Evolutionary conservation across 129 eudicot species (phyloP), one percentile per base, ranked within the genome.

Genomic region (Artemisia argyi): DNA sequence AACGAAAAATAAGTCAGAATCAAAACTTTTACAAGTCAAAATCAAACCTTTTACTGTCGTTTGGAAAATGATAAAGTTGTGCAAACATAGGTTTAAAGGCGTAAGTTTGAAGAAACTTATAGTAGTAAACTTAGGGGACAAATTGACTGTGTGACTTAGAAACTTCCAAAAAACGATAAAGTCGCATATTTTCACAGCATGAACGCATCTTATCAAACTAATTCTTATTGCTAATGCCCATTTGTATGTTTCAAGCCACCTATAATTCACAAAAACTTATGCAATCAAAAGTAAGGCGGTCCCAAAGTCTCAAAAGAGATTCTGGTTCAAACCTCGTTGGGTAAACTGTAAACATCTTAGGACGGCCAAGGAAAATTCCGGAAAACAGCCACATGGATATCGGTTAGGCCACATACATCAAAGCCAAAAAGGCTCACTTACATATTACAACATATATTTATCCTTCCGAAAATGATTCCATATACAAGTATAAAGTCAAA

Each of bases 331-430:
- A 39, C 11, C 46, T 7, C 11, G 11, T 39, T 35, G 42, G 42
- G 7, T 35, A 35, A 0, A 9, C 61, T 8, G 7, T 35, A 35
- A 0, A 9, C 61, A 60, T 55, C 69, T 7, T 49, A 62, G 61
- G 69, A 67, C 47, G 12, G 68, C 71, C 68, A 80, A 7, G 42
- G 75, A 74, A 80, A 72, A 13, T n/a, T 9, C 66, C 32, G 3
- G 32, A 28, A 28, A 4, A 28, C 32, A 5, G 32, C 32, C 32
- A 28, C 32, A 28, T 0, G 5, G 0, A 3, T 28, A 32, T 7
- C 42, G 42, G 7, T 32, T 32, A 30, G 42, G 7, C 42, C 42
- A 32, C 42, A 1, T 32, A 32, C 7, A 32, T 32, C 42, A 32
- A 7, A 32, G 32, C 5, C 32, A 28, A 28, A 28, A 28, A 28